phyloP scores from a whole-genome alignment of 1,284 basidiomycete genomes.

The Termitomyces sp. region DNA sequence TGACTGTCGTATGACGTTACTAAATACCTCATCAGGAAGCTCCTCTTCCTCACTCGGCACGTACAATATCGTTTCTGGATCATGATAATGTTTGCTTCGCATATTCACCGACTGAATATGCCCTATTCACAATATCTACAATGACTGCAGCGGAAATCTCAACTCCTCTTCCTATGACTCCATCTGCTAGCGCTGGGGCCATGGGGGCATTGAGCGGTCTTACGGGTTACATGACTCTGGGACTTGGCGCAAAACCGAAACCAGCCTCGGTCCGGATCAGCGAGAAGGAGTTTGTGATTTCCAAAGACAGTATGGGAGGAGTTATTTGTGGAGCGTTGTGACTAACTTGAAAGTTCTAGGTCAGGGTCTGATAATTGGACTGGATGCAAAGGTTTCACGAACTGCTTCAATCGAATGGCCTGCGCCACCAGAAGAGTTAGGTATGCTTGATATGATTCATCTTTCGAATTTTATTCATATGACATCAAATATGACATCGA shows the following conservation, averaged over 20 bases:
- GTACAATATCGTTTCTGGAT: constrained; percentile 66
- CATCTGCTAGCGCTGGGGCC: constrained; percentile 46
- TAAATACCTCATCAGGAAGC: constrained; percentile 55
- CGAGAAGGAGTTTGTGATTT: constrained; percentile 69
- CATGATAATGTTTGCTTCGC: constrained; percentile 66
- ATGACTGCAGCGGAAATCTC: constrained; percentile 56
- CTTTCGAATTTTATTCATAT: background rate
- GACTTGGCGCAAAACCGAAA: constrained; percentile 68
- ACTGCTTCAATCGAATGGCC: constrained; percentile 68
- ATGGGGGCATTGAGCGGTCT: constrained; percentile 75
- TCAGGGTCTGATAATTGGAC: constrained; percentile 68
- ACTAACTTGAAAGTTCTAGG: constrained; percentile 37
- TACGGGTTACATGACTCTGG: constrained; percentile 86
- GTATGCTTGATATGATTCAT: constrained; percentile 31
- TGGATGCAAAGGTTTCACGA: constrained; percentile 63
- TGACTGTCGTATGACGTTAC: background rate
- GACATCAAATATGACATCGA: no score
- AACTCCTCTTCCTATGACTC: constrained; percentile 40
- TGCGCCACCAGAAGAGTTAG: constrained; percentile 75
- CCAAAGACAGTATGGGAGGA: constrained; percentile 70
- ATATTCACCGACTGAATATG: constrained; percentile 73
- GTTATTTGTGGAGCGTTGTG: background rate
- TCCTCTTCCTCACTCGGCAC: constrained; percentile 78
- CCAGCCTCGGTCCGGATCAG: constrained; percentile 58
- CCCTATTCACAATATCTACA: constrained; percentile 63